Base-by-base conservation (phyloP, 768 basidiomycete genomes). In the Pulveroboletus sp. region DNA sequence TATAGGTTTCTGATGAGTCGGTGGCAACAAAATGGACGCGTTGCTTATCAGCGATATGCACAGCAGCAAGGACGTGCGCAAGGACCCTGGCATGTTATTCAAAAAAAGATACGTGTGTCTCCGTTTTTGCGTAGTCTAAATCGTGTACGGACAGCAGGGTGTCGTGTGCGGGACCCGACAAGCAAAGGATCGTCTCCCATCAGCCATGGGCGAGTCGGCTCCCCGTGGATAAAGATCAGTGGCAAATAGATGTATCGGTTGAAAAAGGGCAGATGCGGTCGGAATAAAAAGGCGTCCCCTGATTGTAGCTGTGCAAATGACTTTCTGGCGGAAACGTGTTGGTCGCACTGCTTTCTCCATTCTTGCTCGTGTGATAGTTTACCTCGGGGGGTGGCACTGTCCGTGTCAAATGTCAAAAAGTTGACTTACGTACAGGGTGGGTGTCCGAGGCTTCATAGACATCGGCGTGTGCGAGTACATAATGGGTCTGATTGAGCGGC, bases 301-400 rank as follows among this genome's bases (percentile, higher is more conserved):
- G 44, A 45, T 29, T 24, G 43, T 17, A 51, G 44, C 45, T 50
- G 53, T 44, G 52, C 36, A 23, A 24, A 45, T 29, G 31, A 45
- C 14, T n/a, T 45, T 35, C 32, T 31, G 27, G 45, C 27, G 24
- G 37, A 35, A 64, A 64, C 62, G 62, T 64, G 61, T 62, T 55
- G 47, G 42, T 48, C 47, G 46, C 49, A 42, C 43, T 40, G 55
- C 52, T 50, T n/a, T 54, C 45, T 53, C 53, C 45, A 51, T 47
- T 62, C 56, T 13, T 16, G 9, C 27, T 29, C 12, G 27, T 24
- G 41, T 3, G 14, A 51, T 12, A 24, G 9, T 35, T 45, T 34
- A 31, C 47, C 54, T 57, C 45, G 40, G 61, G 52, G 25, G 49
- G 39, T 31, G 40, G 31, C 17, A 23, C n/a, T 21, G 43, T 23